Evolutionary conservation across 768 basidiomycete genomes (phyloP).

Genomic region (Daedaleopsis sinensis): DNA sequence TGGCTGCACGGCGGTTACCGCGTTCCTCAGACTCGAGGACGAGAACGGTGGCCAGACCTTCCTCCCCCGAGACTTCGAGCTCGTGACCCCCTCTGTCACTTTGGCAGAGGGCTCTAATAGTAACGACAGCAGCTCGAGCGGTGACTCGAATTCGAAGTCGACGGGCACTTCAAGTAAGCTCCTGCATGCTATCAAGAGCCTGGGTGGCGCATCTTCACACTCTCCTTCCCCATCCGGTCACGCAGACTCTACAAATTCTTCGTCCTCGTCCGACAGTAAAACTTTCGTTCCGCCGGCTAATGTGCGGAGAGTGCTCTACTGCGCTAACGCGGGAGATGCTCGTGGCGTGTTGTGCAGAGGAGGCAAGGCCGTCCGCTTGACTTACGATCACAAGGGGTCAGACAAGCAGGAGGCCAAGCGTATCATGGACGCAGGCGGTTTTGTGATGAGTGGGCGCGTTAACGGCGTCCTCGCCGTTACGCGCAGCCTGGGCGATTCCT

Average conservation of each 20-base stretch:
- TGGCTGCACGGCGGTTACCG: conserved; percentile 96
- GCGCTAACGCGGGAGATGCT: conserved; percentile 97
- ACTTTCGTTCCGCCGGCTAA: conserved; percentile 24
- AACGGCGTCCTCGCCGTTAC: conserved; percentile 98
- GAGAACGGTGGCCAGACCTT: conserved; percentile 73
- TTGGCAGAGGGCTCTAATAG: conserved; percentile 31
- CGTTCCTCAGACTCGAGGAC: conserved; percentile 93
- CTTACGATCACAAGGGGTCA: conserved; percentile 98
- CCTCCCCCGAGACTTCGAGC: conserved; percentile 35
- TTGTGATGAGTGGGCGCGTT: conserved; percentile 97
- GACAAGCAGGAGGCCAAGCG: conserved; percentile 98
- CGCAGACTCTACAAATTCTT: conserved; percentile 19
- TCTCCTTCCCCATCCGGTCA: conserved; percentile 17
- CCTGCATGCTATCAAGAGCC: conserved; percentile 37
- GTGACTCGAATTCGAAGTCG: conserved; percentile 47
- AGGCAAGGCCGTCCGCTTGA: conserved; percentile 89
- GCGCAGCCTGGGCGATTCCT: conserved; percentile 91
- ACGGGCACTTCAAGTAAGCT: conserved; percentile 34
- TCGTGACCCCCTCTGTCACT: conserved; percentile 18
- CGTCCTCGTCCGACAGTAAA: conserved; percentile 6
- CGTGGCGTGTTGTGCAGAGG: conserved; percentile 89
- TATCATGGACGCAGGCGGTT: conserved; percentile 96
- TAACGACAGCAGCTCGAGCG: conserved; percentile 44
- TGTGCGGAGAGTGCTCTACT: conserved; percentile 82
- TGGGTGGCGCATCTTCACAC: conserved; percentile 40